Evolutionary conservation across 306 rosid genomes (phyloP), one percentile per base, ranked within the genome.

Genomic region (Inga oerstediana): DNA sequence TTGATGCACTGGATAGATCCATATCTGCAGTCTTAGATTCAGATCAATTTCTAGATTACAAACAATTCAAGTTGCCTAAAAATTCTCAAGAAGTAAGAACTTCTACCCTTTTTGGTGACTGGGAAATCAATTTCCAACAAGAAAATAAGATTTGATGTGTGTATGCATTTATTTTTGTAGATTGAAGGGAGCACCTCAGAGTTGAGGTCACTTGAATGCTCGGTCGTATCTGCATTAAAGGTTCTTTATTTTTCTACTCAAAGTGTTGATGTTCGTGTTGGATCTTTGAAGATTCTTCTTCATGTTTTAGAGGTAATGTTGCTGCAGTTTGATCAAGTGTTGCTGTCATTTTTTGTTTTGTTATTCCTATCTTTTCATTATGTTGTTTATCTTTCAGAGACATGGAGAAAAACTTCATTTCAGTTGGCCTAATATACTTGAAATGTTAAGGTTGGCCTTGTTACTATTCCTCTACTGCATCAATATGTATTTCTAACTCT

Each of bases 11-110:
- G 74, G 99, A 95, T 88, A 93, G 86, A 88, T 93, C 98, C 52
- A 95, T 95, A 83, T 95, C 98, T 87, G 95, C 98, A 68, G 93
- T 95, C 83, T 89, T 95, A 86, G 97, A 94, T 84, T 95, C 98
- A 10, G 91, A 93, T 66, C 89, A 59, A 66, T 92, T 92, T 81
- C 91, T 82, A 70, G 93, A 93, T 79, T 56, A 81, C 84, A 84
- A 82, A 78, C 87, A 79, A 80, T 80, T 84, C 75, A 87, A 88
- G 82, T 71, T 86, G 48, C 85, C 79, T 80, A 88, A 83, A 76
- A 54, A 82, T 84, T 85, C 90, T 76, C 89, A 85, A 83, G 89
- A 85, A 81, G 94, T 91, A 85, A 91, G 93, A 85, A 83, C 84
- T 87, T 81, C 75, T 67, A 67, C 85, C 82, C 79, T 67, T 79